A percentile compares a stretch with the other conserved stretches of the same genome.
phyloP scores from a whole-genome alignment of 768 basidiomycete species.

The Amanita rubescens region DNA sequence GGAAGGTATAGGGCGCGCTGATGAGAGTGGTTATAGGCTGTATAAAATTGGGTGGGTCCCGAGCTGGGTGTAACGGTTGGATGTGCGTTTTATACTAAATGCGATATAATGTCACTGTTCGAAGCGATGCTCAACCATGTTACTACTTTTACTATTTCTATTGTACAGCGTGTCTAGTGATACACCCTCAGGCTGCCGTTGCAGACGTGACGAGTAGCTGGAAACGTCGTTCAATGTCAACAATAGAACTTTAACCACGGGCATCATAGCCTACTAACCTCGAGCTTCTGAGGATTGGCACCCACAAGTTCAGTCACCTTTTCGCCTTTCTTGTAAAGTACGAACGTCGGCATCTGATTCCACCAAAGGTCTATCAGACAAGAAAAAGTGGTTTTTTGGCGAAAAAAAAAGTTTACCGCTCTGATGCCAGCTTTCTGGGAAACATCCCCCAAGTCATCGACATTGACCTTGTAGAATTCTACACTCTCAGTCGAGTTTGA shows the following conservation, averaged over 20 bases:
- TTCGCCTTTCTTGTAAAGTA: constrained; percentile 28
- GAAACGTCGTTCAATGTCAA: too few relatives aligned
- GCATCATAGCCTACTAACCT: constrained; percentile 28
- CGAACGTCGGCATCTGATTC: constrained; percentile 37
- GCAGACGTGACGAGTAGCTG: too few relatives aligned
- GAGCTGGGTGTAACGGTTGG: too few relatives aligned
- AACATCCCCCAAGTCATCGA: constrained; percentile 51
- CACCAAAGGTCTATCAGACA: too few relatives aligned
- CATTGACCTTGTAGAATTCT: constrained; percentile 68
- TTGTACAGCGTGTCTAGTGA: too few relatives aligned
- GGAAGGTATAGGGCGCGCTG: constrained; percentile 54
- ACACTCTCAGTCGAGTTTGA: constrained; percentile 30
- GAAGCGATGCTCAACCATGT: too few relatives aligned
- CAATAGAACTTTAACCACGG: too few relatives aligned
- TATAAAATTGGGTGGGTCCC: constrained; percentile 65
- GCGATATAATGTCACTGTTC: too few relatives aligned
- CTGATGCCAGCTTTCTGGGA: constrained; percentile 51
- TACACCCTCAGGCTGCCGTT: too few relatives aligned
- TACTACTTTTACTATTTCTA: too few relatives aligned
- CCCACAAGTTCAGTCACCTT: constrained; percentile 37
- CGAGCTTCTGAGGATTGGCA: constrained; percentile 32
- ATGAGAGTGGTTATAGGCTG: constrained; percentile 62
- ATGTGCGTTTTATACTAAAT: too few relatives aligned
- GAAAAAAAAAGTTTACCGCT: too few relatives aligned
- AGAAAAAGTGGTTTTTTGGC: constrained; percentile 24